Evolutionary conservation across 2,329 filamentous ascomycete species (phyloP).

Genomic region (Aspergillus tubingensis): DNA sequence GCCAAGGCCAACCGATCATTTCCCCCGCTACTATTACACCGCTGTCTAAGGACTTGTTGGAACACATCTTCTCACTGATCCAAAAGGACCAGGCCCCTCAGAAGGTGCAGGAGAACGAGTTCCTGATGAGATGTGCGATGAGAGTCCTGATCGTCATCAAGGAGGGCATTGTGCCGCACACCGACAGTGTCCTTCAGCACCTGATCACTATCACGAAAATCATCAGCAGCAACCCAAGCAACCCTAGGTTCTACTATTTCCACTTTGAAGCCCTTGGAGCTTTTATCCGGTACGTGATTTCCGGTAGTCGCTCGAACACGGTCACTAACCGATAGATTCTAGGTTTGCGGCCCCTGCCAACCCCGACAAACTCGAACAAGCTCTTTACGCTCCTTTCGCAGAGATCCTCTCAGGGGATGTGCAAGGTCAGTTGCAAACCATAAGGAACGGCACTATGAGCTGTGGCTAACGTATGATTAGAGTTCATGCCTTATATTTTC

Average conservation of each 20-base stretch:
- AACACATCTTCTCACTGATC: slow-evolving; percentile 88
- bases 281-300: slow-evolving; percentile 65
- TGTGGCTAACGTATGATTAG: slow-evolving; percentile 50
- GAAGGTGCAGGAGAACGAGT: slow-evolving; percentile 98
- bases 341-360: slow-evolving; percentile 68
- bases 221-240: slow-evolving; percentile 93
- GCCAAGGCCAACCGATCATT: slow-evolving; percentile 75
- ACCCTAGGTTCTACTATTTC: slow-evolving; percentile 97
- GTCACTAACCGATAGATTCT: slow-evolving; percentile 16
- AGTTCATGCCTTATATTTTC: slow-evolving; percentile 96
- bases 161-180: slow-evolving; percentile 72
- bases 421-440: slow-evolving; percentile 58
- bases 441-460: not conserved
- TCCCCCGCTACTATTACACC: slow-evolving; percentile 75
- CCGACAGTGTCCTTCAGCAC: slow-evolving; percentile 78
- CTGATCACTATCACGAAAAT: slow-evolving; percentile 87
- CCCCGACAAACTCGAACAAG: slow-evolving; percentile 73
- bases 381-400: slow-evolving; percentile 81
- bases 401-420: slow-evolving; percentile 78
- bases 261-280: slow-evolving; percentile 95
- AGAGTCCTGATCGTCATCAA: slow-evolving; percentile 91
- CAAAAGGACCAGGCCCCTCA: slow-evolving; percentile 80
- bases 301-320: not conserved
- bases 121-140: slow-evolving; percentile 98
- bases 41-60: slow-evolving; percentile 80